phyloP scores from a whole-genome alignment of 106 monocot genomes.

The Acanthochlamys bracteata region DNA sequence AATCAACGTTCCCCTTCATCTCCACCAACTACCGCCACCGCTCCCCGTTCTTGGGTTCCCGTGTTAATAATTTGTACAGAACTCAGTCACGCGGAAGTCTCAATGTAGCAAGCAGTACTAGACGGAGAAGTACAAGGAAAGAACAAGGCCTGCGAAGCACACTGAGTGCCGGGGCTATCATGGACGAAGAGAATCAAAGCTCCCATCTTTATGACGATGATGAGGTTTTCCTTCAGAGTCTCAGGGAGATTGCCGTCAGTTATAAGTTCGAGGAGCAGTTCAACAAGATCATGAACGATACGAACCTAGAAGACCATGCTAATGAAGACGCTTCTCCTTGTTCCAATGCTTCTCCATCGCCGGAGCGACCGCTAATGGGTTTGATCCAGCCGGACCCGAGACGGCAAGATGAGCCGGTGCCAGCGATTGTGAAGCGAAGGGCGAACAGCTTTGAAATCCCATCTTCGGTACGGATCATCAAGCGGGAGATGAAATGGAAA shows the following conservation, averaged over 20 bases:
- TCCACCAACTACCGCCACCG: background rate
- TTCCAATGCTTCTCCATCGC: background rate
- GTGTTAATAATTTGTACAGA: too few relatives aligned
- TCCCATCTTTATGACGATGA: conserved; percentile 10
- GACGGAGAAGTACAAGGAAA: background rate
- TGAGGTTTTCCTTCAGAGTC: conserved; percentile 28
- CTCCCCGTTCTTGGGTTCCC: background rate
- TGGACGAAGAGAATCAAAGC: too few relatives aligned
- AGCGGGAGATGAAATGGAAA: conserved; percentile 37
- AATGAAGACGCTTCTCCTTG: background rate
- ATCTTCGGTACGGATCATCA: conserved; percentile 43
- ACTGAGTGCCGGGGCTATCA: conserved; percentile 4
- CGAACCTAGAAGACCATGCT: background rate
- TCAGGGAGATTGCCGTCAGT: conserved; percentile 21
- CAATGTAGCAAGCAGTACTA: background rate
- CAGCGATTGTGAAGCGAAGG: conserved; percentile 27
- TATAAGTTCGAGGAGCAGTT: background rate
- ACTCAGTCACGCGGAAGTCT: background rate
- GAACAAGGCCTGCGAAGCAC: conserved; percentile 1
- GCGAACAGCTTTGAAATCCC: conserved; percentile 36
- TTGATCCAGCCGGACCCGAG: conserved; percentile 1
- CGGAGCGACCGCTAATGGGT: background rate
- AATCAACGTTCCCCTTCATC: background rate
- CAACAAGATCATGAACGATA: background rate
- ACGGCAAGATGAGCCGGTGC: conserved; percentile 3